A percentile compares a stretch with the other conserved stretches of the same genome.
Evolutionary conservation across 2,329 filamentous ascomycete genomes (phyloP).

Genomic region (Aspergillus fumigatus): DNA sequence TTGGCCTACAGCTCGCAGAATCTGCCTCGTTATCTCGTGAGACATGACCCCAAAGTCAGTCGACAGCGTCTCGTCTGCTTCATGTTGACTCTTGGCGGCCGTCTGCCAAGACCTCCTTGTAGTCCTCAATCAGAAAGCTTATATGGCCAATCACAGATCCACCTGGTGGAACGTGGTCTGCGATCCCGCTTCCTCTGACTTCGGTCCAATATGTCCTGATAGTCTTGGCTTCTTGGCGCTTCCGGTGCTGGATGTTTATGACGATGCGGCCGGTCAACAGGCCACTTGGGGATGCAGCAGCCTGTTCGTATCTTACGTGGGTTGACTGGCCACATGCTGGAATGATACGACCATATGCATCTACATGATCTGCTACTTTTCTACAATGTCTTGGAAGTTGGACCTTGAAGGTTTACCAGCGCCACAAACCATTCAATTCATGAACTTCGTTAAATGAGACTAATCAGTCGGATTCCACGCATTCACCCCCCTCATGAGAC

Average conservation of each 20-base stretch:
- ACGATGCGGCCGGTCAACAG: background rate
- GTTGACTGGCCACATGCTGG: background rate
- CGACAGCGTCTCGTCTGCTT: background rate
- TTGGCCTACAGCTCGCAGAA: background rate
- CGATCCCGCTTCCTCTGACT: background rate
- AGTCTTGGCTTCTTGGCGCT: background rate
- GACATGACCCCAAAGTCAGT: background rate
- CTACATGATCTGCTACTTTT: no score
- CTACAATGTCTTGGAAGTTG: background rate
- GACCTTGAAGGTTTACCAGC: background rate
- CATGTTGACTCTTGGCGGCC: background rate
- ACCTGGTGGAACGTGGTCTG: constrained; percentile 4
- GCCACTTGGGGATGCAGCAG: background rate
- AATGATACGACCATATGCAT: background rate
- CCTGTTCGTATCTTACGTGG: background rate
- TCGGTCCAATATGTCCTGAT: background rate
- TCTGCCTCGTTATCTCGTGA: background rate
- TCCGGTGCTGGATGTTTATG: background rate
- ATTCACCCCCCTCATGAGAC: background rate
- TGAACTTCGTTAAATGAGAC: background rate
- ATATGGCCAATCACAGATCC: constrained; percentile 3
- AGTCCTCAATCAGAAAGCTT: background rate
- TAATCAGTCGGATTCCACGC: background rate
- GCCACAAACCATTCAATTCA: background rate
- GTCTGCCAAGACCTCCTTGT: constrained; percentile 1